phyloP scores from a whole-genome alignment of 169 alveolate genomes.

The Plasmodium berghei region DNA sequence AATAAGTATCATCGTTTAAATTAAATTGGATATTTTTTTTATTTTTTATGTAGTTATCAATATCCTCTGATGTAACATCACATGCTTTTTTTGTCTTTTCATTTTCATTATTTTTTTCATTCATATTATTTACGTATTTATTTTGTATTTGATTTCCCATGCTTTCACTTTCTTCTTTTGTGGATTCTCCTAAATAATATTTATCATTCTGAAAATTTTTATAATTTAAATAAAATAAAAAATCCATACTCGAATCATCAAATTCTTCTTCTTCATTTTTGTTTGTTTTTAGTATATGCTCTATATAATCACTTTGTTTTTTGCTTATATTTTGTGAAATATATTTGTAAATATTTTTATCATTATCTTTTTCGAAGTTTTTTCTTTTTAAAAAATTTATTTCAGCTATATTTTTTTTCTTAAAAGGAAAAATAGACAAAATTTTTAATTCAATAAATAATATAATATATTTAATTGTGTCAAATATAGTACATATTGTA shows the following conservation, averaged over 20 bases:
- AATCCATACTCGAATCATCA: constrained; percentile 30
- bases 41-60: constrained; percentile 13
- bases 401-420: constrained; percentile 28
- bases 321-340: constrained; percentile 21
- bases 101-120: background rate
- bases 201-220: background rate
- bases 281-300: constrained; percentile 12
- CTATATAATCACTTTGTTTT: constrained; percentile 24
- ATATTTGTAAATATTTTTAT: constrained; percentile 48
- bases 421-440: constrained; percentile 16
- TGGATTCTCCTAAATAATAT: background rate
- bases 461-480: constrained; percentile 20
- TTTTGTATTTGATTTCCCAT: background rate
- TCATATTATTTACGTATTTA: background rate
- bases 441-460: constrained; percentile 47
- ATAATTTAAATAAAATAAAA: constrained; percentile 32
- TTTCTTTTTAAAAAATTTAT: constrained; percentile 46
- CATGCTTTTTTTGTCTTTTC: background rate
- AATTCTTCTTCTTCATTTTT: background rate
- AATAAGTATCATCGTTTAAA: constrained; percentile 38
- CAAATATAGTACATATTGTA: background rate
- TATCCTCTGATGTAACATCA: constrained; percentile 13
- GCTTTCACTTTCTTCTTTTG: background rate
- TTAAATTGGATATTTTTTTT: constrained; percentile 28
- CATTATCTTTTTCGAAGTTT: constrained; percentile 43